A percentile compares a stretch with the other conserved stretches of the same genome.
phyloP scores from a whole-genome alignment of 108 stramenopile species.

The Discostella pseudostelligera region DNA sequence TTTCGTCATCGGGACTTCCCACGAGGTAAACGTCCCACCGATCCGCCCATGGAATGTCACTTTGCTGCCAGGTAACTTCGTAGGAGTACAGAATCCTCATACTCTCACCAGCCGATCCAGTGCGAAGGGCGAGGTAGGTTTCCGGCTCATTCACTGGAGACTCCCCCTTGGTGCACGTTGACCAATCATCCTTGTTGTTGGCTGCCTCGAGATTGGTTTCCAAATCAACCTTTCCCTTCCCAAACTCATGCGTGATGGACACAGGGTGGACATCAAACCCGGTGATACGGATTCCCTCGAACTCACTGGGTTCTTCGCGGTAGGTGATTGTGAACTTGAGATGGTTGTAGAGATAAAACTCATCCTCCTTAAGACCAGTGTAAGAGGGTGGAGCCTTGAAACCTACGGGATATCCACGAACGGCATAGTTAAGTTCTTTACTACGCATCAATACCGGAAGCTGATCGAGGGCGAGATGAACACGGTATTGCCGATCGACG shows the following conservation, averaged over 20 bases:
- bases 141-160: slow-evolving; percentile 47
- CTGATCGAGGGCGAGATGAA: slow-evolving; percentile 84
- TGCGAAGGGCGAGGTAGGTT: slow-evolving; percentile 46
- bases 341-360: slow-evolving; percentile 90
- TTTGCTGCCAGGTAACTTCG: slow-evolving; percentile 91
- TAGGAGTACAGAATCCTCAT: slow-evolving; percentile 79
- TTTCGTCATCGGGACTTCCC: slow-evolving; percentile 90
- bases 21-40: slow-evolving; percentile 99
- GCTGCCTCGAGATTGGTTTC: slow-evolving; percentile 17
- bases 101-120: slow-evolving; percentile 42
- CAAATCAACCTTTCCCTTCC: slow-evolving; percentile 16
- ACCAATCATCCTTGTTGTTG: slow-evolving; percentile 8
- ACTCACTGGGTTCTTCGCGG: slow-evolving; percentile 61
- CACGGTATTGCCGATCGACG: slow-evolving; percentile 94
- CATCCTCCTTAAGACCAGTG: slow-evolving; percentile 55
- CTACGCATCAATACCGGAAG: slow-evolving; percentile 79
- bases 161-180: slow-evolving; percentile 36
- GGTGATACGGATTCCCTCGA: slow-evolving; percentile 86
- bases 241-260: slow-evolving; percentile 77
- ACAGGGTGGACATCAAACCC: slow-evolving; percentile 93
- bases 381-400: slow-evolving; percentile 63
- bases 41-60: slow-evolving; percentile 89
- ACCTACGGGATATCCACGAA: slow-evolving; percentile 83
- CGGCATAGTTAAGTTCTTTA: slow-evolving; percentile 77
- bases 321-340: slow-evolving; percentile 86